These are phyloP conservation scores for Globisporangium apiculatum DNA, from an alignment of 352 stramenopile species.

Conservation along the genomic window DNA sequence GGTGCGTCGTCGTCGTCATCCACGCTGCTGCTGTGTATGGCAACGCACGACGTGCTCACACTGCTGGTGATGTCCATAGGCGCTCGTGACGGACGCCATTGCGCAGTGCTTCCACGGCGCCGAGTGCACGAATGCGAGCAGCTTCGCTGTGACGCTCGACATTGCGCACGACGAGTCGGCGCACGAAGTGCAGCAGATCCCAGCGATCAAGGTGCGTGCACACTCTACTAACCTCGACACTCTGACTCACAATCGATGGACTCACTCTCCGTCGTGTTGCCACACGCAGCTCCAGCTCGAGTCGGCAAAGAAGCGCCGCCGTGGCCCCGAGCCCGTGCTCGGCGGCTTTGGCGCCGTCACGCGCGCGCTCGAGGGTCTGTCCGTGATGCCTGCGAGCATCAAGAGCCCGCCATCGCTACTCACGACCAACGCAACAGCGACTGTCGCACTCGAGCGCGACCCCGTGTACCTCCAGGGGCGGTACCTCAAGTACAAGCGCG, in stretches of 20 bases:
- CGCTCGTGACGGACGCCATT: constrained; percentile 39
- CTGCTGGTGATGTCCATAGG: constrained; percentile 13
- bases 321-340: constrained; percentile 49
- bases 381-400: constrained; percentile 40
- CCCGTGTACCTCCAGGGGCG: constrained; percentile 84
- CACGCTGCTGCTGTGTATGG: background rate
- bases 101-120: constrained; percentile 32
- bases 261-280: too few species aligned
- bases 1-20: constrained; percentile 18
- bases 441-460: constrained; percentile 57
- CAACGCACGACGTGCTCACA: too few species aligned
- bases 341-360: constrained; percentile 77
- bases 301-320: constrained; percentile 52
- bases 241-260: too few species aligned
- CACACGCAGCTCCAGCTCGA: constrained; percentile 50
- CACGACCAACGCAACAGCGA: constrained; percentile 25
- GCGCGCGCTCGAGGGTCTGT: constrained; percentile 43
- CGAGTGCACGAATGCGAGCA: constrained; percentile 50
- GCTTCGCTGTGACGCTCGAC: constrained; percentile 61
- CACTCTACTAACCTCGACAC: background rate
- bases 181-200: constrained; percentile 72
- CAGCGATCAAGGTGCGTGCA: constrained; percentile 49
- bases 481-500: constrained; percentile 89
- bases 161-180: constrained; percentile 62
- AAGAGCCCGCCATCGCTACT: constrained; percentile 42